These are phyloP conservation scores for Leucosporidium yakuticum DNA, from an alignment of 768 basidiomycete genomes.

Conservation along the genomic window DNA sequence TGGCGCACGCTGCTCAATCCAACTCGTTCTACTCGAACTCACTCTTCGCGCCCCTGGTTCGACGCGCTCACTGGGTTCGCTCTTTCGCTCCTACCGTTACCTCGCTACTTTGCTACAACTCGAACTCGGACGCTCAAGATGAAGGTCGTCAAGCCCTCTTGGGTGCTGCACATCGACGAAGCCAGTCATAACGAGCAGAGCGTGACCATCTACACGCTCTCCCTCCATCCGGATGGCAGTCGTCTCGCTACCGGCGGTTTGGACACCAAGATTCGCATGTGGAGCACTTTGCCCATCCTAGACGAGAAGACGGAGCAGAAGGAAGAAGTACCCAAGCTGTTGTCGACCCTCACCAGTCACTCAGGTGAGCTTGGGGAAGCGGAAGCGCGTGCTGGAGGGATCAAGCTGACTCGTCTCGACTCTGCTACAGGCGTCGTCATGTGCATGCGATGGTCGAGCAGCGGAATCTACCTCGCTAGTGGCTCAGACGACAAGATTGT, in stretches of 20 bases:
- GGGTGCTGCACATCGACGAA: constrained; percentile 24
- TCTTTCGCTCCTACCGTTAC: not conserved
- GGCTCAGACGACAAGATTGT: constrained; percentile 94
- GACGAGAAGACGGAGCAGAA: constrained; percentile 57
- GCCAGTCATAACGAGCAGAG: not conserved
- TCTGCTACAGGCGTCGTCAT: constrained; percentile 59
- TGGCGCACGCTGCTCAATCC: no score
- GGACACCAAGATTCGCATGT: constrained; percentile 95
- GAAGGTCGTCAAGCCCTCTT: constrained; percentile 21
- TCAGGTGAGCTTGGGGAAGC: constrained; percentile 52
- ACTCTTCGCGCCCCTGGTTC: not conserved
- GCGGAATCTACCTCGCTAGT: constrained; percentile 87
- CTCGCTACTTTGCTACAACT: no score
- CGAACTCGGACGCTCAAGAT: not conserved
- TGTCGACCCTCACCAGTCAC: constrained; percentile 89
- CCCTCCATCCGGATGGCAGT: constrained; percentile 91
- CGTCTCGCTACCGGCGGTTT: constrained; percentile 95
- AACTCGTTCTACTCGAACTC: no score
- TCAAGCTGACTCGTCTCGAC: not conserved
- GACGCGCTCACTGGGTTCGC: not conserved
- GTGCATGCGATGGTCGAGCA: constrained; percentile 86
- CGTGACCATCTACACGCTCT: constrained; percentile 81
- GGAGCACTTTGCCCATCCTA: constrained; percentile 94
- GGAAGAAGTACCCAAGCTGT: constrained; percentile 68
- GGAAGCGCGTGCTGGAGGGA: not conserved